These are phyloP conservation scores for Candida cerambycidarum DNA, from an alignment of 805 yeast species.

Conservation along the genomic window DNA sequence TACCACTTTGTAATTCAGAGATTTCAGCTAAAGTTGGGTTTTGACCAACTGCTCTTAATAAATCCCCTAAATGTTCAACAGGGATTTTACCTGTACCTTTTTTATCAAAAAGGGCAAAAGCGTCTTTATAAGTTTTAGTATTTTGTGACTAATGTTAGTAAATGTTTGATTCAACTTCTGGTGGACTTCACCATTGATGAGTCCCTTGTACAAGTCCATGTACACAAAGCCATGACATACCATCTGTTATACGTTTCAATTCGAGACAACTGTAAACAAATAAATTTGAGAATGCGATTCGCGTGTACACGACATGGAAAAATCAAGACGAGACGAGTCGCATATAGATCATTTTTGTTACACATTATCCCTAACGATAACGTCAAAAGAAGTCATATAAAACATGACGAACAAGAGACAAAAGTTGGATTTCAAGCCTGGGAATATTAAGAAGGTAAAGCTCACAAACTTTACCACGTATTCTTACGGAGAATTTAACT, in stretches of 20 bases:
- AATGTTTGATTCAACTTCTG: too few species aligned
- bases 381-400: background rate
- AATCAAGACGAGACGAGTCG: background rate
- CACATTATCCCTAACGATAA: background rate
- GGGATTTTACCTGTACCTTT: constrained; percentile 93
- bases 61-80: constrained; percentile 81
- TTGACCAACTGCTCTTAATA: constrained; percentile 95
- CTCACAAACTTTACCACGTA: constrained; percentile 70
- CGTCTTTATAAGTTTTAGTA: constrained; percentile 70
- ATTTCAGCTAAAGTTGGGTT: constrained; percentile 95
- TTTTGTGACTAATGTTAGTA: constrained; percentile 39
- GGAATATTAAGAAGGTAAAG: constrained; percentile 50
- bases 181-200: background rate
- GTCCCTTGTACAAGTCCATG: background rate
- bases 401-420: constrained; percentile 1
- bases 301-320: constrained; percentile 5
- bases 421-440: constrained; percentile 29
- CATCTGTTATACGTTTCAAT: background rate
- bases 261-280: constrained; percentile 6
- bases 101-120: constrained; percentile 94
- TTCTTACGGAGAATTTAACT: constrained; percentile 62
- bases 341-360: background rate
- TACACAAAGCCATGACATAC: background rate
- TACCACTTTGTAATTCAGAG: constrained; percentile 41
- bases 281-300: constrained; percentile 6